These are phyloP conservation scores for Scleromitrula shiraiana DNA, from an alignment of 2,329 filamentous ascomycete species.

Conservation along the genomic window DNA sequence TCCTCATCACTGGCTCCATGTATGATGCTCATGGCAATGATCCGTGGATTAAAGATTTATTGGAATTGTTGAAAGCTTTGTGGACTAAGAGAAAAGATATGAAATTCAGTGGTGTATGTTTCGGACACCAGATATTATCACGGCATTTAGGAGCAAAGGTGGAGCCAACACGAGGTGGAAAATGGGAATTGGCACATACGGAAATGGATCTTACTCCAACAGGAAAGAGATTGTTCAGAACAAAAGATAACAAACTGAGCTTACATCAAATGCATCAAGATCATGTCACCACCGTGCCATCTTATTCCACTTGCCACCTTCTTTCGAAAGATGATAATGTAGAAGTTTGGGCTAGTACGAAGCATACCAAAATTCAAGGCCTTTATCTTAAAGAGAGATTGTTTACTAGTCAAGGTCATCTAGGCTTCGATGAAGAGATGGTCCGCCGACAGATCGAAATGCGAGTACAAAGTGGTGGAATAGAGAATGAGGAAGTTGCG, in stretches of 20 bases:
- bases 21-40: conserved; percentile 66
- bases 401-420: conserved; percentile 78
- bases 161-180: conserved; percentile 53
- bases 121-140: conserved; percentile 78
- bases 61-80: conserved; percentile 55
- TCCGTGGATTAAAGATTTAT: conserved; percentile 68
- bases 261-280: conserved; percentile 87
- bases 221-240: conserved; percentile 60
- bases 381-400: conserved; percentile 62
- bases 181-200: conserved; percentile 75
- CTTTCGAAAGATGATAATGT: conserved; percentile 36
- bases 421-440: conserved; percentile 70
- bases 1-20: conserved; percentile 72
- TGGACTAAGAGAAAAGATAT: conserved; percentile 53
- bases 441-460: conserved; percentile 52
- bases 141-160: conserved; percentile 63
- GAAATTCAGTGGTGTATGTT: conserved; percentile 75
- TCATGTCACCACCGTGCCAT: conserved; percentile 43
- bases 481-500: conserved; percentile 65
- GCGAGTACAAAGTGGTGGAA: conserved; percentile 58
- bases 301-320: conserved; percentile 40
- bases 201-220: conserved; percentile 58
- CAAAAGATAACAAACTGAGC: conserved; percentile 36
- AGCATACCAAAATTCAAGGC: conserved; percentile 64
- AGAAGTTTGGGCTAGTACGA: conserved; percentile 55